Evolutionary conservation across 192 early-diverging fungal species (phyloP), one percentile per base, ranked within the genome.

Genomic region (Powellomyces hirtus): DNA sequence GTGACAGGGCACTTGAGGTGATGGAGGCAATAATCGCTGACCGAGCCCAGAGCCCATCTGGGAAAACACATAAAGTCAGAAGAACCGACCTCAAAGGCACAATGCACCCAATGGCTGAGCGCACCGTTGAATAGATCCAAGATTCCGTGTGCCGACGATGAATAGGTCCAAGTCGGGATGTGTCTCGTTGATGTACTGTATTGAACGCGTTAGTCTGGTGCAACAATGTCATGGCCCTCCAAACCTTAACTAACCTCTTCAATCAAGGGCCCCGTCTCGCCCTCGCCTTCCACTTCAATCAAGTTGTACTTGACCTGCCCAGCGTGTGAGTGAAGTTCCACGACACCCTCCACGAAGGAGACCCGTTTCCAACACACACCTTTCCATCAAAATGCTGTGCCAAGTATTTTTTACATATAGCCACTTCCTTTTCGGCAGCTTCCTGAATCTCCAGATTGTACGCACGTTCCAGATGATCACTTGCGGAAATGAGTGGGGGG

Each of bases 181-280:
- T 0, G 50, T 34, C 44, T 75, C 67, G 44, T 44, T 62, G 27
- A 75, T 38, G 33, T 64, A 75, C 73, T 70, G 30, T 10, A 42
- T 0, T 1, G 22, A 37, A 22, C 7, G 37, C 14, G 24, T 53
- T 20, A 42, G 56, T 27, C 42, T 11, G 13, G 8, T 26, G 61
- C 14, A n/a, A n/a, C n/a, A n/a, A n/a, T n/a, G n/a, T n/a, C n/a
- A n/a, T n/a, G n/a, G n/a, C n/a, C n/a, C n/a, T n/a, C n/a, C n/a
- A n/a, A n/a, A n/a, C n/a, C n/a, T n/a, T n/a, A n/a, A n/a, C 50
- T 35, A 24, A 73, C 71, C 71, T 73, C 71, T 51, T 75, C 73
- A 33, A 75, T 64, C 44, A 75, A 46, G 1, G 73, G 73, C 1
- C 73, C 73, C 2, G 67, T 69, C 44, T 75, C 73, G 40, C 73